A percentile compares a stretch with the other conserved stretches of the same genome.
Conservation (phyloP, 352 stramenopile species). For the Pythium graminicola region DNA sequence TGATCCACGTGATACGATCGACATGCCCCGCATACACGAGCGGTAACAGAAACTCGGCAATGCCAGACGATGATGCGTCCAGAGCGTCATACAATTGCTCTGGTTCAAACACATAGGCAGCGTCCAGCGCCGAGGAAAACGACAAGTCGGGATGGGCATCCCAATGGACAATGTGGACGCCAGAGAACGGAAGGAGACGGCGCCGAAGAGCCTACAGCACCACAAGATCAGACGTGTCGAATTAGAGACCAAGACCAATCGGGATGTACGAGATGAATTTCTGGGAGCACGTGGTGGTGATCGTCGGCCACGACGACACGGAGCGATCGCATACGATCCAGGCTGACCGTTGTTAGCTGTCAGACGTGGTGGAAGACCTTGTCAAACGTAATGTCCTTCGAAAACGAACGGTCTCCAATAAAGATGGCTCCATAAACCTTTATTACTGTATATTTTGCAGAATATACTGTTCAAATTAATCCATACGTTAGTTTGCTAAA, state of each 20-base stretch:
- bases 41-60: conserved; percentile 82
- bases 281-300: conserved; percentile 69
- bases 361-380: too few species aligned
- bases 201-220: conserved; percentile 55
- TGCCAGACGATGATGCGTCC: conserved; percentile 55
- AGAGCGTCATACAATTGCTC: conserved; percentile 67
- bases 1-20: conserved; percentile 69
- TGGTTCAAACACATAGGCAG: conserved; percentile 52
- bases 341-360: too few species aligned
- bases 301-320: conserved; percentile 65
- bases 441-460: too few species aligned
- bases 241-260: not conserved
- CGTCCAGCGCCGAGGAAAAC: conserved; percentile 40
- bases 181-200: conserved; percentile 52
- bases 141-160: conserved; percentile 85
- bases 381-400: too few species aligned
- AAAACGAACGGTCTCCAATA: too few species aligned
- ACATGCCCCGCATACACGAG: conserved; percentile 77
- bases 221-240: not conserved
- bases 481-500: too few species aligned
- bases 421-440: too few species aligned
- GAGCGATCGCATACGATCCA: too few species aligned
- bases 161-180: conserved; percentile 70
- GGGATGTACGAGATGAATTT: conserved; percentile 51
- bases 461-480: too few species aligned